A percentile compares a stretch with the other conserved stretches of the same genome.
These are phyloP conservation scores for Cercospora berteroae DNA, from an alignment of 2,329 filamentous ascomycete genomes.

Conservation along the genomic window DNA sequence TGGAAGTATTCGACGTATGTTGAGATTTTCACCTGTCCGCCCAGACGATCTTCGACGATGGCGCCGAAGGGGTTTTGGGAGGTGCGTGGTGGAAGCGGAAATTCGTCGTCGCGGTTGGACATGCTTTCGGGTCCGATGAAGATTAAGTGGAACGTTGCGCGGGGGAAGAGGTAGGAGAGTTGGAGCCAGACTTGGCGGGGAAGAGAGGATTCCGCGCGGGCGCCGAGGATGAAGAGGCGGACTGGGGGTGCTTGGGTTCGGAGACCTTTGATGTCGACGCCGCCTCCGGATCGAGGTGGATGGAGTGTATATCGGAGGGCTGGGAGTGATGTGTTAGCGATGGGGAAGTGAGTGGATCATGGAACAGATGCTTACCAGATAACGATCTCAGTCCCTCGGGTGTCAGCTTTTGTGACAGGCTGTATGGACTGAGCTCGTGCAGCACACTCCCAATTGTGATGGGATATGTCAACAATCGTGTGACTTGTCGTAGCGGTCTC, in stretches of 20 bases:
- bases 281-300: slow-evolving; percentile 75
- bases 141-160: slow-evolving; percentile 82
- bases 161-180: slow-evolving; percentile 90
- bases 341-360: neutral
- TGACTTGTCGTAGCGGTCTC: slow-evolving; percentile 87
- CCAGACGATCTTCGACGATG: slow-evolving; percentile 88
- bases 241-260: slow-evolving; percentile 83
- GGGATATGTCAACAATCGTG: slow-evolving; percentile 88
- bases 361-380: slow-evolving; percentile 63
- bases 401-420: slow-evolving; percentile 75
- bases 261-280: slow-evolving; percentile 71
- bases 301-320: slow-evolving; percentile 92
- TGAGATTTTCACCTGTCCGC: slow-evolving; percentile 88
- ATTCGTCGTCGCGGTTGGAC: slow-evolving; percentile 88
- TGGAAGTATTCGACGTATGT: slow-evolving; percentile 99
- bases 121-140: slow-evolving; percentile 97
- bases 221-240: slow-evolving; percentile 87
- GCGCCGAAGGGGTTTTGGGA: slow-evolving; percentile 86
- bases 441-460: slow-evolving; percentile 86
- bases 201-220: slow-evolving; percentile 93
- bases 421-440: slow-evolving; percentile 93
- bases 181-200: slow-evolving; percentile 93
- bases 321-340: slow-evolving; percentile 36
- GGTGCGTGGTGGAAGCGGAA: slow-evolving; percentile 83
- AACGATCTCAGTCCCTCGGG: slow-evolving; percentile 90